phyloP scores from a whole-genome alignment of 331 rosid genomes.

The Stylosanthes scabra region DNA sequence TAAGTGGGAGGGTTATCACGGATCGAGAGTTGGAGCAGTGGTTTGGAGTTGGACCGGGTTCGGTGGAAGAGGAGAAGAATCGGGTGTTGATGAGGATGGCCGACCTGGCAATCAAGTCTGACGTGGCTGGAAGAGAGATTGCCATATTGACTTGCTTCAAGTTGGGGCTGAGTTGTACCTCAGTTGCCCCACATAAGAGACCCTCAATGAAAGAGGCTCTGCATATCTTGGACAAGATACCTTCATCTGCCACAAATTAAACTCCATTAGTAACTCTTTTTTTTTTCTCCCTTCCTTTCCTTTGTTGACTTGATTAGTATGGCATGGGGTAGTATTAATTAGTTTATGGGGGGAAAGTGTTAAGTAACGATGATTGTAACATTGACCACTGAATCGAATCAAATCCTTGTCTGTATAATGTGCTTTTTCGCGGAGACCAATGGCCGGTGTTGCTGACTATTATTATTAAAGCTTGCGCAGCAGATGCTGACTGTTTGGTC shows the following conservation, averaged over 20 bases:
- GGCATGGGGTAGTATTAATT: constrained; percentile 19
- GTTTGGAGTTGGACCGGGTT: constrained; percentile 38
- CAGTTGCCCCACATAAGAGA: constrained; percentile 74
- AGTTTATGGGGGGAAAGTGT: constrained; percentile 27
- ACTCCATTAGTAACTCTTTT: constrained; percentile 11
- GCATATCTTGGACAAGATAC: constrained; percentile 61
- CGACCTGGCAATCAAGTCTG: constrained; percentile 61
- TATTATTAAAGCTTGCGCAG: background rate
- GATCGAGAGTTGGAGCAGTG: constrained; percentile 70
- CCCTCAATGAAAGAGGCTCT: constrained; percentile 88
- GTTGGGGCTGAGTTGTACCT: constrained; percentile 77
- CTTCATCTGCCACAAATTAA: constrained; percentile 21
- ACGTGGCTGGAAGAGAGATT: constrained; percentile 67
- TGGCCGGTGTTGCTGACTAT: constrained; percentile 29
- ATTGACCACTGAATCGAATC: constrained; percentile 4
- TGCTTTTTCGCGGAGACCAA: constrained; percentile 24
- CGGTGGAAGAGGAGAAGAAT: constrained; percentile 58
- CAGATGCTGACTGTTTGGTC: constrained; percentile 3
- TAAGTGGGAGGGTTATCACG: constrained; percentile 61
- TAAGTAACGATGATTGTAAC: constrained; percentile 31
- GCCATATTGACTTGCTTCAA: constrained; percentile 59
- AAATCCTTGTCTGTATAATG: constrained; percentile 34
- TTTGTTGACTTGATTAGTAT: constrained; percentile 49
- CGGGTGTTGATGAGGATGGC: constrained; percentile 60
- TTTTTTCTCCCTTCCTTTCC: background rate